Evolutionary conservation across 116 monocot genomes (phyloP).

Genomic region (Zostera marina): DNA sequence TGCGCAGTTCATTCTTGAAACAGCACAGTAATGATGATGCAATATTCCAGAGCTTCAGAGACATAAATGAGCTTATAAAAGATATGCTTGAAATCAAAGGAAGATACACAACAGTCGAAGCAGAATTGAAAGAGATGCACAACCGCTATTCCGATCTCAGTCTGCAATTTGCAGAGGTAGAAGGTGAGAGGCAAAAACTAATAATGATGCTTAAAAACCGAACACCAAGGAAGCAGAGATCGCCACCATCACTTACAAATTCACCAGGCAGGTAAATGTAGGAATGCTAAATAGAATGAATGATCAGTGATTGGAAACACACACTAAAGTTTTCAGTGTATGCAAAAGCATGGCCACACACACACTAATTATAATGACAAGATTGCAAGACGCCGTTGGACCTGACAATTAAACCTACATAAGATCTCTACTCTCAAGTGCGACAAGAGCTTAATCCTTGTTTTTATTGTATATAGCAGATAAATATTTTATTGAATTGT

Average conservation of each 20-base stretch:
- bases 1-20: slow-evolving; percentile 21
- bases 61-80: slow-evolving; percentile 82
- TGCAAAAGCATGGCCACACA: too few relatives aligned
- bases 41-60: slow-evolving; percentile 66
- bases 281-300: too few relatives aligned
- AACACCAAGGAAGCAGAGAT: slow-evolving; percentile 31
- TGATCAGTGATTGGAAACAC: too few relatives aligned
- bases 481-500: too few relatives aligned
- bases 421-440: too few relatives aligned
- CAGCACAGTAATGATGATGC: slow-evolving; percentile 61
- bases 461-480: too few relatives aligned
- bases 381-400: too few relatives aligned
- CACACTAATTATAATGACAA: too few relatives aligned
- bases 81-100: slow-evolving; percentile 69
- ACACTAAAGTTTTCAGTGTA: too few relatives aligned
- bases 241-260: not conserved
- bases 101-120: slow-evolving; percentile 40
- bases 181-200: slow-evolving; percentile 93
- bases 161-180: slow-evolving; percentile 87
- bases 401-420: too few relatives aligned
- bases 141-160: slow-evolving; percentile 77
- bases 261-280: not conserved
- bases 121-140: slow-evolving; percentile 85
- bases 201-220: slow-evolving; percentile 76
- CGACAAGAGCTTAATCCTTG: too few relatives aligned